Base-by-base conservation (phyloP, 805 yeast genomes). In the Lachancea mirantina region DNA sequence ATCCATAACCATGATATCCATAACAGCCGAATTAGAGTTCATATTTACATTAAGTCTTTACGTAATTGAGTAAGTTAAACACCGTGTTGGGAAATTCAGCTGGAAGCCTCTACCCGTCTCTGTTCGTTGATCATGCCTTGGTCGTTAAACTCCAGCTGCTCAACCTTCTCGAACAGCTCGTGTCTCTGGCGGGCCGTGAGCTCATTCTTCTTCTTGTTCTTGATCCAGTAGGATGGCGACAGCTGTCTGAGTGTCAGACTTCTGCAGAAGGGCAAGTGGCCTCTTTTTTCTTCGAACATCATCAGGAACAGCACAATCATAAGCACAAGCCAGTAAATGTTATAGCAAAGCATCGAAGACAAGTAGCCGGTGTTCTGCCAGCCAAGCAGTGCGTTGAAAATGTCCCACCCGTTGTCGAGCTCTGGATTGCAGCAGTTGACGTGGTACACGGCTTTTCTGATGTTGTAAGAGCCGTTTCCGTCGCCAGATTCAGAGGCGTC, bases 361-460 rank as follows among this genome's bases (percentile, higher is more conserved):
- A 84, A 73, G 45, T 95, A 85, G 39, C 96, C 97, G 34, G 95
- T 74, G 64, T 89, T 89, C 66, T 87, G 95, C 98, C 98, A 89
- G 42, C 97, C 98, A 43, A 89, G 67, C 36, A 89, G 61, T 17
- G 96, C 84, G 55, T 89, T 89, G 72, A 89, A 89, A 41, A 89
- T 78, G 72, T 87, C 95, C 97, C 97, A 89, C 65, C 96, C 97
- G 48, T 79, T 77, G 62, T 81, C 89, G 38, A 70, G 67, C 60
- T 81, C 88, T 28, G 96, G 96, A 62, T 87, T 87, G 68, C 97
- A 89, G 66, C 96, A 89, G 71, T 89, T 87, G 41, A 89, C 94
- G 64, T 89, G 98, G 88, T 95, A 89, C 17, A 89, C 96, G 9
- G 82, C 63, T 51, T 71, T 72, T 31, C 67, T 50, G 50, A 89